These are phyloP conservation scores for Epicoccum sorghinum DNA, from an alignment of 2,329 filamentous ascomycete genomes.

Conservation along the genomic window DNA sequence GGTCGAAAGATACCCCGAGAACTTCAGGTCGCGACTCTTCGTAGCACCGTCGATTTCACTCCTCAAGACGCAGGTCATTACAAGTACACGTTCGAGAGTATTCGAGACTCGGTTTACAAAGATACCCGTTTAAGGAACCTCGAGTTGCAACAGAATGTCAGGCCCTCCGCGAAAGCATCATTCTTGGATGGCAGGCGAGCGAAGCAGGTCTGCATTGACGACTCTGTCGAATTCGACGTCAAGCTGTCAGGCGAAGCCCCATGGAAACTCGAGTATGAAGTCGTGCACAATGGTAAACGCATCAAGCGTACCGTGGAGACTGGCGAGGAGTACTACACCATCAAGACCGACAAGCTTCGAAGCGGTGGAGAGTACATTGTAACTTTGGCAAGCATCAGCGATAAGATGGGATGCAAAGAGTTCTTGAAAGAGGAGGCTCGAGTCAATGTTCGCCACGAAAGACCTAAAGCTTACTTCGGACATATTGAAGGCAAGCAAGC, in stretches of 20 bases:
- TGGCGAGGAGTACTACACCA: slow-evolving; percentile 66
- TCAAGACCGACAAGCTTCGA: slow-evolving; percentile 74
- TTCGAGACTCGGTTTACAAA: slow-evolving; percentile 83
- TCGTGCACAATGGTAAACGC: slow-evolving; percentile 87
- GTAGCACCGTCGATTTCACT: slow-evolving; percentile 83
- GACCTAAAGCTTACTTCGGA: slow-evolving; percentile 85
- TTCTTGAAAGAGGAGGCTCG: slow-evolving; percentile 83
- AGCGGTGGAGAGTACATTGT: slow-evolving; percentile 91
- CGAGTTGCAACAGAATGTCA: slow-evolving; percentile 84
- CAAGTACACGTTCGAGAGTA: slow-evolving; percentile 80
- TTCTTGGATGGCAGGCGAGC: slow-evolving; percentile 64
- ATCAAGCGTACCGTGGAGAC: slow-evolving; percentile 72
- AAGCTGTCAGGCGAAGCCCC: slow-evolving; percentile 81
- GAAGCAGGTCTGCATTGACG: slow-evolving; percentile 80
- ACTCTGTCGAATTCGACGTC: slow-evolving; percentile 76
- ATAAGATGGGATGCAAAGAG: slow-evolving; percentile 84
- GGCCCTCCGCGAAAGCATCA: slow-evolving; percentile 82
- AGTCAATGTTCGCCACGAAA: slow-evolving; percentile 85
- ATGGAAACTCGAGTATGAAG: slow-evolving; percentile 89
- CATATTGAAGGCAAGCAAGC: slow-evolving; percentile 79
- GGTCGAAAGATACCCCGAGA: slow-evolving; percentile 58
- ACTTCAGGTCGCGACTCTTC: slow-evolving; percentile 67
- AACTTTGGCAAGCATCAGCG: slow-evolving; percentile 83
- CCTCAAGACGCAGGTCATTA: slow-evolving; percentile 84
- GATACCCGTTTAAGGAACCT: slow-evolving; percentile 59